A percentile compares a stretch with the other conserved stretches of the same genome.
Conservation (phyloP, 768 basidiomycete genomes). For the Serendipita sp. region DNA sequence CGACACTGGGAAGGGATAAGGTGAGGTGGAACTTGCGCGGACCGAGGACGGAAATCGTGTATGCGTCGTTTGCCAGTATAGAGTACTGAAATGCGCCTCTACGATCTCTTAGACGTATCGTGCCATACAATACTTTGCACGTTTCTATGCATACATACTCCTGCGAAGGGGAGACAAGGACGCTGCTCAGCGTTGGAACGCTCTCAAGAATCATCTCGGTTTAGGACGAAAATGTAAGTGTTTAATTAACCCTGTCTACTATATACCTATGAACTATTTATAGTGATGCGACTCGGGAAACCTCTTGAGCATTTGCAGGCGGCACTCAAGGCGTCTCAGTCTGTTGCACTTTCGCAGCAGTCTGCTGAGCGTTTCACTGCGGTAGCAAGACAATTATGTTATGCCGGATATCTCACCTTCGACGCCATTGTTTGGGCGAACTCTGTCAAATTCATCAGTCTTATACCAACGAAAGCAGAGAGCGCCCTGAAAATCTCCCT, state of each 20-base stretch:
- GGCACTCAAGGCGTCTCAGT: slow-evolving; percentile 53
- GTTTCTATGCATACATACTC: slow-evolving; percentile 76
- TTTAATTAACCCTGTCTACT: not conserved
- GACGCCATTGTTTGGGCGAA: slow-evolving; percentile 78
- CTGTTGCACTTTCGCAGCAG: slow-evolving; percentile 25
- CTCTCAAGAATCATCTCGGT: slow-evolving; percentile 73
- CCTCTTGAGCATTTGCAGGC: slow-evolving; percentile 88
- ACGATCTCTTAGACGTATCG: slow-evolving; percentile 51
- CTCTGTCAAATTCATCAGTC: slow-evolving; percentile 42
- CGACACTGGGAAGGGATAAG: slow-evolving; percentile 86
- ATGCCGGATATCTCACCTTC: slow-evolving; percentile 72
- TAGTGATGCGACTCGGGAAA: slow-evolving; percentile 88
- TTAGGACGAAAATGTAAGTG: slow-evolving; percentile 68
- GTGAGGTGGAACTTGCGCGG: slow-evolving; percentile 22
- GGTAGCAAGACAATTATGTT: slow-evolving; percentile 69
- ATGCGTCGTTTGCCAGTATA: slow-evolving; percentile 1
- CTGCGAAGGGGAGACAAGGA: slow-evolving; percentile 50
- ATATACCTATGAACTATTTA: not conserved
- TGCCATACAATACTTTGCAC: slow-evolving; percentile 76
- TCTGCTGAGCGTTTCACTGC: slow-evolving; percentile 58
- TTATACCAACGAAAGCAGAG: slow-evolving; percentile 44
- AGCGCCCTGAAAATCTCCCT: slow-evolving; percentile 50
- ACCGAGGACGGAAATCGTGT: not conserved
- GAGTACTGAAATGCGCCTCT: not conserved
- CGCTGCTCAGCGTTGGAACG: slow-evolving; percentile 61